phyloP scores from a whole-genome alignment of 768 basidiomycete species.

The Phaffia australis region DNA sequence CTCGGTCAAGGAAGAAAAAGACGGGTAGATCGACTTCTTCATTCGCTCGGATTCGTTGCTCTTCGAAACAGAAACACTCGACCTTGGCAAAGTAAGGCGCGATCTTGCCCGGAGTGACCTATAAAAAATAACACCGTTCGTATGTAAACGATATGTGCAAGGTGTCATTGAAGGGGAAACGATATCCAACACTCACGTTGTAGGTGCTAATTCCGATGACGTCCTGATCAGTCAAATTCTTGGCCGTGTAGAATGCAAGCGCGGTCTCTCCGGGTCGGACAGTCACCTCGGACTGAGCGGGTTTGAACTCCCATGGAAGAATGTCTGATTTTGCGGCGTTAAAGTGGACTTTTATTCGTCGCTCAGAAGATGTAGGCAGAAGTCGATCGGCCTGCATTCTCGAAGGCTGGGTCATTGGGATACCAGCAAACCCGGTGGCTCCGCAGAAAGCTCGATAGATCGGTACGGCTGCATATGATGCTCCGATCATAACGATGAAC shows the following conservation, averaged over 20 bases:
- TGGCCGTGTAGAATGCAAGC: slow-evolving; percentile 90
- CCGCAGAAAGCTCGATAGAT: slow-evolving; percentile 97
- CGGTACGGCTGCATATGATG: slow-evolving; percentile 94
- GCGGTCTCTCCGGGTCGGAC: slow-evolving; percentile 93
- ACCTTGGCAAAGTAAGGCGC: slow-evolving; percentile 99
- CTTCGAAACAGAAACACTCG: slow-evolving; percentile 99
- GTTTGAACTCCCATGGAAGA: slow-evolving; percentile 84
- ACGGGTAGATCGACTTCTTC: slow-evolving; percentile 98
- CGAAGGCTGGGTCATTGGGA: slow-evolving; percentile 66
- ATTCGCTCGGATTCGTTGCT: slow-evolving; percentile 83
- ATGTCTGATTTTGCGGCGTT: slow-evolving; percentile 83
- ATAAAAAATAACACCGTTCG: neutral
- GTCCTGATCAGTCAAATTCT: slow-evolving; percentile 70
- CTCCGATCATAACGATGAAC: slow-evolving; percentile 68
- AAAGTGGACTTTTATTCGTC: slow-evolving; percentile 83
- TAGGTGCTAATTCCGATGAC: slow-evolving; percentile 98
- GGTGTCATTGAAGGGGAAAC: neutral
- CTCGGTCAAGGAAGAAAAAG: slow-evolving; percentile 97
- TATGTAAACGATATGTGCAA: neutral
- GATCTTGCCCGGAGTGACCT: slow-evolving; percentile 85
- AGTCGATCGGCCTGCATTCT: slow-evolving; percentile 33
- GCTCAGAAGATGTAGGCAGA: slow-evolving; percentile 29
- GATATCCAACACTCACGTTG: slow-evolving; percentile 46
- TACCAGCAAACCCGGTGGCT: slow-evolving; percentile 92
- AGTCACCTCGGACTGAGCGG: slow-evolving; percentile 76